Base-by-base conservation (phyloP, 2,329 filamentous ascomycete genomes). In the Epichloe amarillans region DNA sequence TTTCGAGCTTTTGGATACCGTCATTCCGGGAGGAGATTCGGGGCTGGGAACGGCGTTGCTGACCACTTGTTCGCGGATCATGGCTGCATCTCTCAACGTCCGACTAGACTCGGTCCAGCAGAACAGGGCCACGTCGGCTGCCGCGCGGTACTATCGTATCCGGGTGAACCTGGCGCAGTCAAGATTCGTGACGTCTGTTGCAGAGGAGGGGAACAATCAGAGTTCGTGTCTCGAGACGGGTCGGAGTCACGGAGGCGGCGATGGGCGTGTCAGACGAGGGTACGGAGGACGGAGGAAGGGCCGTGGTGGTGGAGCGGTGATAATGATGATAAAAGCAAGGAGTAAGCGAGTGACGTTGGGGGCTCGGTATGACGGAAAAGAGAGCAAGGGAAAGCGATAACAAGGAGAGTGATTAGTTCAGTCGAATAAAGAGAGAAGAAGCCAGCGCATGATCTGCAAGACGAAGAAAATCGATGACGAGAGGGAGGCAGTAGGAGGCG, bases 1-100 rank as follows among this genome's bases (percentile, higher is more conserved):
- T 68, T 93, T 94, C 57, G 88, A 95, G 55, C 88, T 93, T 67
- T 91, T 94, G 54, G 88, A 94, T 58, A 72, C 69, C 46, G 85
- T 88, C 69, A 95, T 81, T 61, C 88, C 86, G 49, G 66, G 66
- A 11, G 66, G 66, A 46, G 67, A 69, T 45, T 59, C 64, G 47
- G 66, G 67, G 49, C 64, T 65, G 45, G 62, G 54, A 50, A 64
- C 58, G 58, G 49, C 52, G 5, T 50, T 50, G 43, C 36, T 47
- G 57, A 62, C 54, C 46, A 60, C 56, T 57, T 62, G 64, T 52
- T 59, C 61, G 54, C 62, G 65, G 51, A 64, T 63, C 66, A 68
- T 67, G 58, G 55, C 63, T 57, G 62, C 64, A 66, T 66, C 46
- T 56, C 61, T 43, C 56, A 40, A 39, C 15, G 26, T 26, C 26